Conservation (phyloP, 2,329 filamentous ascomycete species). For the Xylariaceae sp. region DNA sequence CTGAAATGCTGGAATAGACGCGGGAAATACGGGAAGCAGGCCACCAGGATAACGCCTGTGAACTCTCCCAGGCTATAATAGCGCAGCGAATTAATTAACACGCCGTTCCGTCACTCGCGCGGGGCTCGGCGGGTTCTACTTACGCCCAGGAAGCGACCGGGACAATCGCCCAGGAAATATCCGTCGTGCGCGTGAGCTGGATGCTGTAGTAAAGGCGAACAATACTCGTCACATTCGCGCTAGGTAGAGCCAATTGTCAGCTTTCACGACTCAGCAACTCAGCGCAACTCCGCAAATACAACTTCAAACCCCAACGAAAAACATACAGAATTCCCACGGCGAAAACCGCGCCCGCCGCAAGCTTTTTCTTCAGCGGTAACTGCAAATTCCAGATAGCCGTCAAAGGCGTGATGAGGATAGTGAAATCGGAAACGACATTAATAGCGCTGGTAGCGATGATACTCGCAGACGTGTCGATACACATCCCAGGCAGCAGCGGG, state of each 20-base stretch:
- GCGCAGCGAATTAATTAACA: not conserved
- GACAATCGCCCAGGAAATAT: slow-evolving; percentile 8
- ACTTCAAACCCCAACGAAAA: too few species aligned
- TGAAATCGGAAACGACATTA: slow-evolving; percentile 24
- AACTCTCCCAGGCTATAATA: slow-evolving; percentile 14
- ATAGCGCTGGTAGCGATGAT: slow-evolving; percentile 11
- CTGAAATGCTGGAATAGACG: too few species aligned
- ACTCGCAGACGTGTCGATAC: slow-evolving; percentile 6
- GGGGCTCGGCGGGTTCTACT: not conserved
- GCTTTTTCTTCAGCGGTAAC: slow-evolving; percentile 20
- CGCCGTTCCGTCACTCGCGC: not conserved
- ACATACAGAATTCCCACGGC: slow-evolving; percentile 24
- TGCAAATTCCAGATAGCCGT: slow-evolving; percentile 20
- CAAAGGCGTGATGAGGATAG: slow-evolving; percentile 22
- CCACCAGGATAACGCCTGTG: slow-evolving; percentile 13
- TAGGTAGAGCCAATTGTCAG: not conserved
- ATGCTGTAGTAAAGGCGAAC: slow-evolving; percentile 17
- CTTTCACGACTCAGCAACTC: too few species aligned
- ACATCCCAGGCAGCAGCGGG: slow-evolving; percentile 6
- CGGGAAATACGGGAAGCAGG: slow-evolving; percentile 6
- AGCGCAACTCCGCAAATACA: not conserved
- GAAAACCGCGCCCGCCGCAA: slow-evolving; percentile 21
- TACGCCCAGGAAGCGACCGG: slow-evolving; percentile 14
- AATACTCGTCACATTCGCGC: slow-evolving; percentile 12
- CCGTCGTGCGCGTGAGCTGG: not conserved